These are phyloP conservation scores for Boletus pseudopeckii DNA, from an alignment of 768 basidiomycete species.

Conservation along the genomic window DNA sequence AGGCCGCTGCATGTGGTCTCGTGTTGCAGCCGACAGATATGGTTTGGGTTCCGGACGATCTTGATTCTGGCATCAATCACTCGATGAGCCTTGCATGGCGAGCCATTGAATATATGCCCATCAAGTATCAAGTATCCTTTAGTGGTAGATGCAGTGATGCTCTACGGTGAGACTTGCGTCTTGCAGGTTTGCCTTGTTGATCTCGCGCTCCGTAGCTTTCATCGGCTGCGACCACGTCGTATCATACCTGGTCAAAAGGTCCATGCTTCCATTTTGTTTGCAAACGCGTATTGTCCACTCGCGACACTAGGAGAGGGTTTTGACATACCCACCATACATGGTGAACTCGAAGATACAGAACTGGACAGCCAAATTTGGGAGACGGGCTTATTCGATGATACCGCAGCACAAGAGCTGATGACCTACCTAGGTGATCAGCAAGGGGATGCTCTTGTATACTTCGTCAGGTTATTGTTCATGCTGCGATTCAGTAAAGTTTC, in stretches of 20 bases:
- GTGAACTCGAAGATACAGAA: background rate
- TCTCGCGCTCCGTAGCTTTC: constrained; percentile 5
- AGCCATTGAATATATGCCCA: constrained; percentile 19
- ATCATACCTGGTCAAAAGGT: constrained; percentile 29
- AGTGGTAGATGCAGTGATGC: constrained; percentile 12
- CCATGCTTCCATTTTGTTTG: constrained; percentile 23
- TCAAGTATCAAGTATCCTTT: constrained; percentile 22
- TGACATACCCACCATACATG: constrained; percentile 14
- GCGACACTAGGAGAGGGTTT: constrained; percentile 23
- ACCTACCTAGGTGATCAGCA: constrained; percentile 9
- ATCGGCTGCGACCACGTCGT: constrained; percentile 20
- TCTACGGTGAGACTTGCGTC: constrained; percentile 12
- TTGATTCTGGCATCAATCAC: constrained; percentile 19
- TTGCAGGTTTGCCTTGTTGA: background rate
- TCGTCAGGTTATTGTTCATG: constrained; percentile 20
- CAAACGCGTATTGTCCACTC: constrained; percentile 18
- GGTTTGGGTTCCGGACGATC: constrained; percentile 27
- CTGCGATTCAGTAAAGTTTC: constrained; percentile 17
- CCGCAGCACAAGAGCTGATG: constrained; percentile 12
- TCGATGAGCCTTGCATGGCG: constrained; percentile 20
- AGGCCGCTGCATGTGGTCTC: constrained; percentile 28
- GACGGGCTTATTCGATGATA: constrained; percentile 18
- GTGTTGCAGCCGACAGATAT: constrained; percentile 24
- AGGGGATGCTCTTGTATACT: constrained; percentile 17
- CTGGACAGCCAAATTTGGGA: constrained; percentile 18